Conservation (phyloP, 164 flowering plant genomes). For the Cinnamomum micranthum region DNA sequence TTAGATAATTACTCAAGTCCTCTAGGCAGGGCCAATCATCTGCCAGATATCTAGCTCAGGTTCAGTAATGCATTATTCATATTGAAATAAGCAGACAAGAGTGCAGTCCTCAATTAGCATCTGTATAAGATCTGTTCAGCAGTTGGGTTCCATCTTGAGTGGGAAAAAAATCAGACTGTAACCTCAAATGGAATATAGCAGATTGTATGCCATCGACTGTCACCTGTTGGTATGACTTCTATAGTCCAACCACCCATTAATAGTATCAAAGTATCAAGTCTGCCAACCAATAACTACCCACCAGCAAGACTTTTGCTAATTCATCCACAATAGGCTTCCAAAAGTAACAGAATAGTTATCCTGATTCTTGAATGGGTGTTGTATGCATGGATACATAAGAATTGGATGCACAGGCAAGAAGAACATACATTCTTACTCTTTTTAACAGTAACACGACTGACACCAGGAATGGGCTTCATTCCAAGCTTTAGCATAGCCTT, state of each 20-base stretch:
- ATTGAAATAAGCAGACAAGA: too few species aligned
- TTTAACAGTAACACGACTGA: slow-evolving; percentile 34
- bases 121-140: too few species aligned
- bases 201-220: neutral
- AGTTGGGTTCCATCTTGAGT: too few species aligned
- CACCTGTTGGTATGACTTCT: too few species aligned
- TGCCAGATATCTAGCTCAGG: too few species aligned
- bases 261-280: neutral
- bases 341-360: neutral
- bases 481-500: slow-evolving; percentile 40
- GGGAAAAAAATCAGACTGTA: too few species aligned
- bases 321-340: neutral
- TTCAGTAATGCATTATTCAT: too few species aligned
- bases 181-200: too few species aligned
- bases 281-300: neutral
- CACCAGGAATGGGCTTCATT: slow-evolving; percentile 35
- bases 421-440: slow-evolving; percentile 36
- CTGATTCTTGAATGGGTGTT: neutral
- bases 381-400: neutral
- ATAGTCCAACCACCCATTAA: neutral
- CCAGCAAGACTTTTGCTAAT: neutral
- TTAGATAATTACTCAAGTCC: too few species aligned
- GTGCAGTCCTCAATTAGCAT: too few species aligned
- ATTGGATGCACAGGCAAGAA: neutral
- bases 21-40: too few species aligned